phyloP scores from a whole-genome alignment of 805 yeast species.

The Hanseniaspora mollemarum region DNA sequence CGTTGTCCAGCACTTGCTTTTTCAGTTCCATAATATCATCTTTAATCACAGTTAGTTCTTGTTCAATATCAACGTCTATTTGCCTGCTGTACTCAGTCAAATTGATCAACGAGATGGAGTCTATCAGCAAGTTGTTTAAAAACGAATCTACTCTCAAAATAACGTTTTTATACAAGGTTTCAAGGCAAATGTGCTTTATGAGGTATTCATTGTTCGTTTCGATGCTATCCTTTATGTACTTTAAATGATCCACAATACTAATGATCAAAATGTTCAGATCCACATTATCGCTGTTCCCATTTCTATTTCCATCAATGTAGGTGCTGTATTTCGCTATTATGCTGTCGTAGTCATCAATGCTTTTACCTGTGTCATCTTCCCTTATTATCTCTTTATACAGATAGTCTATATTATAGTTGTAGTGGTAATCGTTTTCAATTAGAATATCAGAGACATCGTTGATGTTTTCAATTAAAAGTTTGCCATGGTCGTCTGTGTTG shows the following conservation, averaged over 20 bases:
- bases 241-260: conserved; percentile 1
- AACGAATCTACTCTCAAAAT: neutral
- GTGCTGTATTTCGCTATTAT: neutral
- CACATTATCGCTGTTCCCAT: conserved; percentile 3
- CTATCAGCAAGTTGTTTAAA: neutral
- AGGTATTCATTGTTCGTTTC: neutral
- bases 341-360: neutral
- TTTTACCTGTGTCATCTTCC: neutral
- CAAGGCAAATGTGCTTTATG: neutral
- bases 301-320: neutral
- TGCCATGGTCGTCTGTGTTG: neutral
- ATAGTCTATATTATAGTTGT: conserved; percentile 11
- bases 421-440: neutral
- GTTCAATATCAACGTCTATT: neutral
- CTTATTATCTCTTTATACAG: conserved; percentile 5
- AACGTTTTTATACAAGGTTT: neutral
- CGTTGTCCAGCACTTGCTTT: neutral
- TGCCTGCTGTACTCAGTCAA: neutral
- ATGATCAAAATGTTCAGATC: conserved; percentile 10
- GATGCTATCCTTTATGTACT: conserved; percentile 1
- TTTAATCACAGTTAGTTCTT: neutral
- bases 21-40: neutral
- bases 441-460: conserved; percentile 6
- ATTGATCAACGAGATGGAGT: neutral
- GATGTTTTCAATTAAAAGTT: neutral